Base-by-base conservation (phyloP, 805 yeast species). In the Candida boleticola region DNA sequence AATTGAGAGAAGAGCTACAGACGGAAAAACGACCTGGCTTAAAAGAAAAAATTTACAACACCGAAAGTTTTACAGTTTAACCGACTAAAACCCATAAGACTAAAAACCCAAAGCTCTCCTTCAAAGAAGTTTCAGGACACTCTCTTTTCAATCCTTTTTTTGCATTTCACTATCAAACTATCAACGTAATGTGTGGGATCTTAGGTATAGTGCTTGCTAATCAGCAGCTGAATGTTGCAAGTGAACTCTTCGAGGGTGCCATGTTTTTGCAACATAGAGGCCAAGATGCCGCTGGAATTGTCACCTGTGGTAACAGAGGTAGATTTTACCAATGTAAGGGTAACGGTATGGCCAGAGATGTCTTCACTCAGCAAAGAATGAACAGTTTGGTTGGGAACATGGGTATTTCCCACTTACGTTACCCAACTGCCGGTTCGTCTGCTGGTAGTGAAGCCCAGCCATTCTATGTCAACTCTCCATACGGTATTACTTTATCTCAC, bases 221-320 rank as follows among this genome's bases (percentile, higher is more conserved):
- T 63, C 85, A 81, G 51, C 63, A 73, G 19, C 74, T 74, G 37
- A 76, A 78, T 44, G 97, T 86, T 37, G 95, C 96, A 10, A 82
- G 96, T 4, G 98, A 90, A 58, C 73, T 93, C 35, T 82, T 89
- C 43, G 99, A 93, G 61, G 97, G 96, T 5, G 84, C 92, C 48
- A 80, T 89, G 69, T 92, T 85, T 63, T 72, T 93, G 47, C 99
- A 93, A 62, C 99, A 93, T 61, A 79, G 99, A 60, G 99, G 99
- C 36, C 99, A 93, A 70, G 99, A 93, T 63, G 99, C 99, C 9
- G 97, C 97, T n/a, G 99, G 99, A 49, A 92, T 93, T 42, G 93
- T 89, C 19, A 93, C 99, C 5, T 89, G 97, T 63, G 98, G 97
- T 41, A 73, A 85, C 35, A 82, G 92, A 47, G 99, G 98, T 50